Evolutionary conservation across 805 yeast species (phyloP), one percentile per base, ranked within the genome.

Genomic region (Jamesozyma spencerorum): DNA sequence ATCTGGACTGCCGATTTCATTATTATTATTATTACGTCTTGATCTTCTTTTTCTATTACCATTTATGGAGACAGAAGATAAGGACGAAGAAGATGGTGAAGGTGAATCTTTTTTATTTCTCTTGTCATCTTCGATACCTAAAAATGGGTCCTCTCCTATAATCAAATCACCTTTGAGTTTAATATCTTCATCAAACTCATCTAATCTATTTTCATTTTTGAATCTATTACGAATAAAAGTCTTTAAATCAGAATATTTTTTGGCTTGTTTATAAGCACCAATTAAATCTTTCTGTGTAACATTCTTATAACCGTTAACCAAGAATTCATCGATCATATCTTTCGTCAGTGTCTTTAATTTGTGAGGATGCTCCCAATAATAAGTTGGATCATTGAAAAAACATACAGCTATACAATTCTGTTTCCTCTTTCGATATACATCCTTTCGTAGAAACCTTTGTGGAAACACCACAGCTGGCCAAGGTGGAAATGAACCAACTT

Each of bases 381-480:
- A 60, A 7, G 63, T 58, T 7, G 62, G 57, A 42, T 60, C 64
- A 38, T 57, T 57, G 41, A 60, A 60, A 43, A 60, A 60, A 37
- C 63, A 57, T n/a, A 60, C 63, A 5, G 61, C 62, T 8, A 57
- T 52, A 33, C 55, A 48, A 17, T 50, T 48, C 2, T 50, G 41
- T 39, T 51, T 52, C 29, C 53, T 39, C 33, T 55, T 51, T 4
- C 50, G 47, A 31, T 51, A 51, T 3, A 60, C 63, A 36, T 57
- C 61, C 7, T 48, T 47, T 35, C 59, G 47, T n/a, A 58, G 47
- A 28, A 57, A 45, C 28, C 56, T 42, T 36, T 55, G 60, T 10
- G 64, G 64, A 24, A 56, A 55, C 3, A 60, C 58, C 3, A 60
- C 60, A 6, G 63, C 63, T 1, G 64, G 64, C 64, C 64, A 60